These are phyloP conservation scores for Neofusicoccum laricinum DNA, from an alignment of 2,329 filamentous ascomycete species.

Conservation along the genomic window DNA sequence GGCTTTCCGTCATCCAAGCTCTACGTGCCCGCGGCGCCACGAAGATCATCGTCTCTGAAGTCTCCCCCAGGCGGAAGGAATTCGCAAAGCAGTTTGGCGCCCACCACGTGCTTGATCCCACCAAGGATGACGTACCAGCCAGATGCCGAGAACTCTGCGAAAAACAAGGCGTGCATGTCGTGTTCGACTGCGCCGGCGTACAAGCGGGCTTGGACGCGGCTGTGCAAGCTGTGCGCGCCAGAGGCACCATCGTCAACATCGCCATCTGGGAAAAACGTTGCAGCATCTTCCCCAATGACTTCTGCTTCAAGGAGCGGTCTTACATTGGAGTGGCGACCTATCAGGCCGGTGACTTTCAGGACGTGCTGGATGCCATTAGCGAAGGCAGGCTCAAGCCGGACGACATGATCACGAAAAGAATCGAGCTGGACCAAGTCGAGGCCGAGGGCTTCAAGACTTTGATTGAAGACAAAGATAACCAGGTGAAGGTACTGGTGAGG, in stretches of 20 bases:
- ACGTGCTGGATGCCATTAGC: slow-evolving; percentile 46
- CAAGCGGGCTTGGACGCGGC: slow-evolving; percentile 50
- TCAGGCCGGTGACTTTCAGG: slow-evolving; percentile 47
- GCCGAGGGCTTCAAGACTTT: slow-evolving; percentile 47
- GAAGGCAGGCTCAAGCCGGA: slow-evolving; percentile 43
- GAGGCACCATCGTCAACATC: slow-evolving; percentile 54
- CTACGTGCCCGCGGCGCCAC: slow-evolving; percentile 43
- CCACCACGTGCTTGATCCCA: slow-evolving; percentile 51
- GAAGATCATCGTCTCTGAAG: slow-evolving; percentile 54
- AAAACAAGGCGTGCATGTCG: slow-evolving; percentile 48
- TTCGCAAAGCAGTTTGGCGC: slow-evolving; percentile 53
- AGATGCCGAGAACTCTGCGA: slow-evolving; percentile 43
- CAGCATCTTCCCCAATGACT: slow-evolving; percentile 48
- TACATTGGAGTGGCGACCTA: slow-evolving; percentile 55
- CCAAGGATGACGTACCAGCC: slow-evolving; percentile 46
- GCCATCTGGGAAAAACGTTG: slow-evolving; percentile 56
- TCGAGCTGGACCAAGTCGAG: slow-evolving; percentile 45
- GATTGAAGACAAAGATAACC: slow-evolving; percentile 49
- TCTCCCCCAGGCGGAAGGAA: slow-evolving; percentile 46
- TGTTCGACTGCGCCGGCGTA: slow-evolving; percentile 54
- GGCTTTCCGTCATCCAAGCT: slow-evolving; percentile 49
- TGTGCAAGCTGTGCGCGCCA: slow-evolving; percentile 47
- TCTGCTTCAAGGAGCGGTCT: slow-evolving; percentile 53
- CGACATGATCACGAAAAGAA: slow-evolving; percentile 50
- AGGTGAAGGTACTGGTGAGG: slow-evolving; percentile 48